phyloP scores from a whole-genome alignment of 2,329 filamentous ascomycete genomes.

The Orbilia javanica region DNA sequence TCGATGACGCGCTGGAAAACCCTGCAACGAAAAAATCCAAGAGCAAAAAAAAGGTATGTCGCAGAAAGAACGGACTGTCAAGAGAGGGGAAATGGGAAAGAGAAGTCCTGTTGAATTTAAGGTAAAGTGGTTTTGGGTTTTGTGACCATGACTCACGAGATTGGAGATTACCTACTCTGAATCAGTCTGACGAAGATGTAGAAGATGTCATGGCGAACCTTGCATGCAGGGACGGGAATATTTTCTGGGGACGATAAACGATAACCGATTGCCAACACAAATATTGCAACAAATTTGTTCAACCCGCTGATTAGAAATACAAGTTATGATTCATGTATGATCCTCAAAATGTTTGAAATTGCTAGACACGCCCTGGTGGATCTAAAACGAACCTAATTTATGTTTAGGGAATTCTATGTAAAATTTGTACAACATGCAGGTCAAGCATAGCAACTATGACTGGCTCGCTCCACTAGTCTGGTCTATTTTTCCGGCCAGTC shows the following conservation, averaged over 20 bases:
- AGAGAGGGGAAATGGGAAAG: background rate
- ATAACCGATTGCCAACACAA: background rate
- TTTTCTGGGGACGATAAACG: background rate
- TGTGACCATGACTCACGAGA: conserved; percentile 19
- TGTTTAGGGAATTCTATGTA: too few species aligned
- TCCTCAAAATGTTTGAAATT: too few species aligned
- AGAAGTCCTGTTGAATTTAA: conserved; percentile 1
- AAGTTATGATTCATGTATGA: background rate
- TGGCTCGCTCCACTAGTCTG: too few species aligned
- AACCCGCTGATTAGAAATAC: background rate
- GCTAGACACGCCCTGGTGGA: too few species aligned
- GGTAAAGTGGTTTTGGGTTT: background rate
- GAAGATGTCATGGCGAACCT: conserved; percentile 14
- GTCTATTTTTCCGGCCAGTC: too few species aligned
- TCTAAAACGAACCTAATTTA: too few species aligned
- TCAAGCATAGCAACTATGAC: too few species aligned
- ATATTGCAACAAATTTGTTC: conserved; percentile 5
- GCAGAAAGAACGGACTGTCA: background rate
- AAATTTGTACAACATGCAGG: too few species aligned
- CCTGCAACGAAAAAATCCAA: background rate
- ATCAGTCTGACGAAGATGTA: conserved; percentile 22
- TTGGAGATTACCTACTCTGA: conserved; percentile 9
- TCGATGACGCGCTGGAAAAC: background rate
- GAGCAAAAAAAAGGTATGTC: conserved; percentile 2
- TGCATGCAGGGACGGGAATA: conserved; percentile 11